Evolutionary conservation across 768 basidiomycete genomes (phyloP).

Genomic region (Lactarius tabidus): DNA sequence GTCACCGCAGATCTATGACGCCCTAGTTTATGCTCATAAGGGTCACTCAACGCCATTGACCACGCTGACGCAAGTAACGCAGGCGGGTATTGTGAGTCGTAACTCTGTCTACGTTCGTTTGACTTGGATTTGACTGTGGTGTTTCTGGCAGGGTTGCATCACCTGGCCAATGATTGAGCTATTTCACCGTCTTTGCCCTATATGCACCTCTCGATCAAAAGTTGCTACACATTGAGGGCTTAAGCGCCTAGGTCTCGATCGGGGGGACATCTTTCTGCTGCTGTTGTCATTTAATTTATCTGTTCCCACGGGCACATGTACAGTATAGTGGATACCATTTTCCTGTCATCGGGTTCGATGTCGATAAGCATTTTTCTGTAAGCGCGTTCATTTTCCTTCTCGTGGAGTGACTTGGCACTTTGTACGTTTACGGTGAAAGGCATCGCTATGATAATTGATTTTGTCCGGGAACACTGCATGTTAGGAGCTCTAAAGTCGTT

Average conservation of each 20-base stretch:
- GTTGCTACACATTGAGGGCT: conserved; percentile 23
- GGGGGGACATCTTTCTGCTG: conserved; percentile 9
- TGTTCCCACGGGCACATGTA: conserved; percentile 23
- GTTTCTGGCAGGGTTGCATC: conserved; percentile 47
- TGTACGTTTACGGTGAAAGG: conserved; percentile 18
- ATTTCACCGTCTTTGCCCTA: conserved; percentile 58
- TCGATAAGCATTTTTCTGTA: conserved; percentile 13
- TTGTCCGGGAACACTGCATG: background rate
- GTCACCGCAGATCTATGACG: conserved; percentile 63
- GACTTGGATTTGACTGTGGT: background rate
- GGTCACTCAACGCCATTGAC: conserved; percentile 49
- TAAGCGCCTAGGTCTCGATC: conserved; percentile 19
- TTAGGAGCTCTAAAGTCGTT: conserved; percentile 30
- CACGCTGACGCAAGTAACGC: conserved; percentile 54
- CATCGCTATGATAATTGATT: background rate
- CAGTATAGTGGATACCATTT: conserved; percentile 24
- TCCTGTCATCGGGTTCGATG: conserved; percentile 17
- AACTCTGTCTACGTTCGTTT: background rate
- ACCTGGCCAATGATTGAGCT: conserved; percentile 75
- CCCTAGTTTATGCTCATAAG: conserved; percentile 62
- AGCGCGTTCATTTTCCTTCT: conserved; percentile 15
- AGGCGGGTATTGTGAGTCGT: conserved; percentile 55
- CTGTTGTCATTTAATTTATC: conserved; percentile 22
- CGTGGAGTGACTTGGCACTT: background rate
- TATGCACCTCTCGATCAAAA: conserved; percentile 45